These are phyloP conservation scores for Calocera viscosa DNA, from an alignment of 768 basidiomycete genomes.

Conservation along the genomic window DNA sequence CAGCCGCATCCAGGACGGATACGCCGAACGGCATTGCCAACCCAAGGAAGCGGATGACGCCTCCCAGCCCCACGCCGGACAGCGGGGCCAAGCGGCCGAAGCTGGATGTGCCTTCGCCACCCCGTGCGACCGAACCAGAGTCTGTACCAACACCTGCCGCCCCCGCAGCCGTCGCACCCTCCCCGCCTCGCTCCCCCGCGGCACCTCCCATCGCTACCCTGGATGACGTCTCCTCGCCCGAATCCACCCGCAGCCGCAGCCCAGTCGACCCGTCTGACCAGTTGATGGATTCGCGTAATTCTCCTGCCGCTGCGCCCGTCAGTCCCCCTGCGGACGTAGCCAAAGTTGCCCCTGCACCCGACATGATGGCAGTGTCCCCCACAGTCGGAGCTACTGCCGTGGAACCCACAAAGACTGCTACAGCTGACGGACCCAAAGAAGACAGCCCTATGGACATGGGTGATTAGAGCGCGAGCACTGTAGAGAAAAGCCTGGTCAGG, in stretches of 20 bases:
- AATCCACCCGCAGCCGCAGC: conserved; percentile 5
- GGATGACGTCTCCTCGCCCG: not conserved
- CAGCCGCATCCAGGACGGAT: not conserved
- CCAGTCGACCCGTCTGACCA: not conserved
- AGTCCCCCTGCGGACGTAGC: not conserved
- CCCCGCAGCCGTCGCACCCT: not conserved
- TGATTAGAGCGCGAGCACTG: not conserved
- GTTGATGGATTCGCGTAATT: conserved; percentile 2
- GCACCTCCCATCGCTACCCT: not conserved
- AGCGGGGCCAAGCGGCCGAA: not conserved
- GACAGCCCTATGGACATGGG: conserved; percentile 9
- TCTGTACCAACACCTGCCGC: not conserved
- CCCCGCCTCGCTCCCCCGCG: not conserved
- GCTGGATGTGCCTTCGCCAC: not conserved
- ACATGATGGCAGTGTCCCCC: not conserved
- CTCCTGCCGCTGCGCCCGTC: not conserved
- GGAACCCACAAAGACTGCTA: not conserved
- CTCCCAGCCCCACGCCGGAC: not conserved
- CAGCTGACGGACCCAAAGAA: not conserved
- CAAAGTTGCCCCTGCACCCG: not conserved
- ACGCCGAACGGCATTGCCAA: not conserved
- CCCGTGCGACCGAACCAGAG: not conserved
- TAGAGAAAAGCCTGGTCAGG: conserved; percentile 5
- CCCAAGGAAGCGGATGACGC: not conserved
- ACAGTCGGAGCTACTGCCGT: not conserved